Base-by-base conservation (phyloP, 2,329 filamentous ascomycete species). In the Cladophialophora immunda region DNA sequence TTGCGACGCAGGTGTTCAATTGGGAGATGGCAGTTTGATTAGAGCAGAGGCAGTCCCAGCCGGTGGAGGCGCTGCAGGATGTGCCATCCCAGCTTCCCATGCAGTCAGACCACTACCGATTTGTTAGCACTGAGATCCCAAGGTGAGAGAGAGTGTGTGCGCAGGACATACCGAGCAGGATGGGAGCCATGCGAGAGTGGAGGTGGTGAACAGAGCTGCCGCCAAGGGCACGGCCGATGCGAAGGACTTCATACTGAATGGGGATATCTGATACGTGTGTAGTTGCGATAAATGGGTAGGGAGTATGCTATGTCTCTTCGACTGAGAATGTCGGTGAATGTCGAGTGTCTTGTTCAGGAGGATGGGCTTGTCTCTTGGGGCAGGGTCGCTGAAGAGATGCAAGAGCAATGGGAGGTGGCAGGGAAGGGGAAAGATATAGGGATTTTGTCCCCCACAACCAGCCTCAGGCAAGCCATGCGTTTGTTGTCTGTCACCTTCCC, bases 41-140 rank as follows among this genome's bases (percentile, higher is more conserved):
- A 41, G 64, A 68, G 64, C 72, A 74, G 32, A 74, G 67, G 63
- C 72, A 74, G 50, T 70, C 66, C 71, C 70, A 74, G 34, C 71
- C 71, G 50, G 34, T 68, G 32, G 22, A 47, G 27, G 67, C 41
- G 36, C 58, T 63, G 58, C 72, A 74, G n/a, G 58, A 60, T 11
- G 71, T 54, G 50, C 69, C 70, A 62, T 74, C 69, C 71, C 70
- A 72, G 62, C 56, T 64, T 17, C 64, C 66, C 68, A 73, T 68
- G 57, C 72, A 73, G 61, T 73, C 71, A 68, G 68, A 68, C 69
- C 68, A 73, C 65, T 69, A 58, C 61, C 58, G 38, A 47, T 17
- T n/a, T 34, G 54, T 29, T 54, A 53, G 30, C 36, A 22, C 29
- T 4, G 8, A 8, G 17, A 34, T 57, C 17, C 3, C 19, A 17